Evolutionary conservation across 331 rosid genomes (phyloP).

Genomic region (Rosa hybrid): DNA sequence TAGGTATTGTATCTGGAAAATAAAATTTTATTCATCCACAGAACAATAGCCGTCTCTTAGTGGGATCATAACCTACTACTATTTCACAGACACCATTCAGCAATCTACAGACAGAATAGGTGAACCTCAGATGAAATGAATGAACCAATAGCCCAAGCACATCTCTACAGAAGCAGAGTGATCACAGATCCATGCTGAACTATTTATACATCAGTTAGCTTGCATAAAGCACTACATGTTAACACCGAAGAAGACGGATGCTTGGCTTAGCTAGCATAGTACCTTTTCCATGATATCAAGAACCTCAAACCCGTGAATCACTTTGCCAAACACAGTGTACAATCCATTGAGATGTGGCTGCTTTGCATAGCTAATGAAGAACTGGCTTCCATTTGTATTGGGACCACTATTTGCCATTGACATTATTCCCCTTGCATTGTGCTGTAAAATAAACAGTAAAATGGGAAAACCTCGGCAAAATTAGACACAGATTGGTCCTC

Average conservation of each 20-base stretch:
- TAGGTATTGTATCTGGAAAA: background rate
- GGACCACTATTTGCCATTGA: slow-evolving; percentile 98
- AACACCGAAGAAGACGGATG: background rate
- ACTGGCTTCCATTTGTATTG: slow-evolving; percentile 92
- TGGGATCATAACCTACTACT: background rate
- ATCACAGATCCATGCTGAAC: background rate
- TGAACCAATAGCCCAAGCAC: background rate
- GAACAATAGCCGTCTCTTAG: background rate
- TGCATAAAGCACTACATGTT: background rate
- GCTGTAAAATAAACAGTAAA: slow-evolving; percentile 45
- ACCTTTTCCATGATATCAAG: slow-evolving; percentile 99
- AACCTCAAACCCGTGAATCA: slow-evolving; percentile 95
- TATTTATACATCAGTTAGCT: background rate
- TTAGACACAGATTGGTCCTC: background rate
- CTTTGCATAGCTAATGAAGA: slow-evolving; percentile 76
- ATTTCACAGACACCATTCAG: background rate
- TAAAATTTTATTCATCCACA: background rate
- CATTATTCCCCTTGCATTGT: slow-evolving; percentile 89
- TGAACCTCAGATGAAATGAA: background rate
- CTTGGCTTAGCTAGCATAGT: slow-evolving; percentile 2
- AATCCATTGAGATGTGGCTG: slow-evolving; percentile 90
- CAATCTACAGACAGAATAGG: background rate
- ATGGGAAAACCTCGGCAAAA: background rate
- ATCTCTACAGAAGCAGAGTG: background rate
- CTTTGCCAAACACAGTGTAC: slow-evolving; percentile 85